A percentile compares a stretch with the other conserved stretches of the same genome.
These are phyloP conservation scores for Groenewaldozyma salmanticensis DNA, from an alignment of 805 yeast genomes.

Conservation along the genomic window DNA sequence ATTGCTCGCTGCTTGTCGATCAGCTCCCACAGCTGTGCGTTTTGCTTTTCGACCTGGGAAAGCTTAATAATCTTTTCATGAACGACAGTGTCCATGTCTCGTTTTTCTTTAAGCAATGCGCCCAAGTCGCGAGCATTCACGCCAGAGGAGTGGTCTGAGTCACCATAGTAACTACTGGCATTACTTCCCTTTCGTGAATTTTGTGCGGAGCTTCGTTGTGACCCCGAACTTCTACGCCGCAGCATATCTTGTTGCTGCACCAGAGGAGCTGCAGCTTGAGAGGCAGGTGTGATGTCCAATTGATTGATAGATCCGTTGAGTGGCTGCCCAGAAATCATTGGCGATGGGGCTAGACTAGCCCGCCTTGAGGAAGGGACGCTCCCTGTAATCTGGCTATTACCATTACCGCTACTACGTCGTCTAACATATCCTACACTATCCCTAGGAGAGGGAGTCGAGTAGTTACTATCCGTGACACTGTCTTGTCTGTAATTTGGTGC, in stretches of 20 bases:
- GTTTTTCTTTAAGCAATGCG: neutral
- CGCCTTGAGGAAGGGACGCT: neutral
- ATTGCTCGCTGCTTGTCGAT: constrained; percentile 18
- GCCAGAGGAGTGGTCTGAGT: neutral
- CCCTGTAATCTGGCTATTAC: neutral
- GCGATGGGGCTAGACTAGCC: neutral
- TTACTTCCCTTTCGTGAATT: neutral
- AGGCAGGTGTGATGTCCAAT: too few species aligned
- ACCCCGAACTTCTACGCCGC: neutral
- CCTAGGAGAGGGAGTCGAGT: too few species aligned
- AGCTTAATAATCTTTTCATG: constrained; percentile 14
- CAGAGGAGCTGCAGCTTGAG: too few species aligned
- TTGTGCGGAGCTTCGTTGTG: neutral
- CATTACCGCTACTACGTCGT: neutral
- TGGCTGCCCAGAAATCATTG: neutral
- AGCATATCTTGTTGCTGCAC: too few species aligned
- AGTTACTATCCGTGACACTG: neutral
- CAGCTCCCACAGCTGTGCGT: constrained; percentile 18
- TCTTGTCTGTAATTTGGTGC: neutral
- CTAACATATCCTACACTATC: too few species aligned
- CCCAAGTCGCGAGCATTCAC: neutral
- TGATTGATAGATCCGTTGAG: neutral
- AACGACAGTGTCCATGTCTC: constrained; percentile 3
- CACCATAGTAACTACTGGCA: neutral
- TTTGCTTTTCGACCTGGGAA: constrained; percentile 15